Evolutionary conservation across 2,329 filamentous ascomycete species (phyloP), one percentile per base, ranked within the genome.

Genomic region (Xylariaceae sp.): DNA sequence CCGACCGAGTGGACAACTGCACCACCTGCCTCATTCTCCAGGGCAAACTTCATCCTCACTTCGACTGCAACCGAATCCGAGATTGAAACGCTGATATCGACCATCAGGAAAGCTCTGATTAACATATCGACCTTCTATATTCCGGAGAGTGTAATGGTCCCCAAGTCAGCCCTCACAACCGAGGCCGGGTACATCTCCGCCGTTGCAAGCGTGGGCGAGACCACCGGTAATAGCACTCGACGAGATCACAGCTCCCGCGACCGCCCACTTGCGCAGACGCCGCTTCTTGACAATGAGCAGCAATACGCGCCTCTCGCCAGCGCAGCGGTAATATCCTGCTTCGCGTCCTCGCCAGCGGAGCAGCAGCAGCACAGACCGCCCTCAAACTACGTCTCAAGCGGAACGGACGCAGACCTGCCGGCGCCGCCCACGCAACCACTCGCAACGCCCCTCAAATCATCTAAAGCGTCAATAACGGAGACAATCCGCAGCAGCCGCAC

Each of bases 11-110:
- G n/a, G 36, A 13, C 8, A 11, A n/a, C 24, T 11, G 13, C 29
- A 27, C 58, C 66, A 47, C 56, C 61, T 30, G 62, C 71, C 32
- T 58, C 72, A 0, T 75, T 81, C 21, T 76, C 79, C 1, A 78
- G 79, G 50, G 81, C 80, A 35, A 82, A 86, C 64, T 84, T 81
- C 59, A 72, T 85, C 8, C 73, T 87, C 20, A 78, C 81, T 0
- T 81, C 79, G 2, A 76, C 75, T 1, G 83, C 84, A 3, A 80
- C 74, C 6, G 77, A 80, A 11, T 64, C 72, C 3, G 83, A 86
- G 59, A 78, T 84, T 27, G 72, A 77, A 0, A 76, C 71, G 0
- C 82, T 86, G 55, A 72, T 86, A 24, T 75, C 76, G 0, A 74
- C 75, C 0, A 78, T 87, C 15, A 77, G 78, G 63, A 77, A 77